These are phyloP conservation scores for Neurospora sp. DNA, from an alignment of 2,329 filamentous ascomycete species.

Conservation along the genomic window DNA sequence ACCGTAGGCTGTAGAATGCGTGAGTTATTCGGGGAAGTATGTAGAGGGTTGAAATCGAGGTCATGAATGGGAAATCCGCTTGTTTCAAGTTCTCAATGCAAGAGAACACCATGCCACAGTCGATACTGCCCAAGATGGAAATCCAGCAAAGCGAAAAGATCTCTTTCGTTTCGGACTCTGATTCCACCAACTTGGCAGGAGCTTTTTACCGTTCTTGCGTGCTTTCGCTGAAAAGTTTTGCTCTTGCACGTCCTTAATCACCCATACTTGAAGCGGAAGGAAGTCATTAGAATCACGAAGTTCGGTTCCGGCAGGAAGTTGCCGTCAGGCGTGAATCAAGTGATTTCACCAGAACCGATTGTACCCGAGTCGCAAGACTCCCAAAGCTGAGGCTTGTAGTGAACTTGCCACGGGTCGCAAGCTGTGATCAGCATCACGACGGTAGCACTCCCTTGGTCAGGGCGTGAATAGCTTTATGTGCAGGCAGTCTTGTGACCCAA, in stretches of 20 bases:
- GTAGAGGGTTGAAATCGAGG: no score
- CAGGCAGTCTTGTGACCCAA: background rate
- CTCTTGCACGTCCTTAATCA: background rate
- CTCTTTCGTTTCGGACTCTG: no score
- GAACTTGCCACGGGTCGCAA: background rate
- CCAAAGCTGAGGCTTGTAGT: background rate
- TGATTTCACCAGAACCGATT: background rate
- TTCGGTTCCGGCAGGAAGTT: background rate
- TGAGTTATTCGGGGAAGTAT: background rate
- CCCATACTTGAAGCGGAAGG: background rate
- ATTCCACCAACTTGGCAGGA: no score
- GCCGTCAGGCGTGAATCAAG: background rate
- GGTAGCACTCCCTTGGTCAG: background rate
- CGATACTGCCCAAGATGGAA: no score
- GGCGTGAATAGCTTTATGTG: background rate
- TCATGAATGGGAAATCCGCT: no score
- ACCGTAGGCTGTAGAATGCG: background rate
- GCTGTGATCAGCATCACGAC: background rate
- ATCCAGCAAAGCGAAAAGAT: no score
- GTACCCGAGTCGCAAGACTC: background rate
- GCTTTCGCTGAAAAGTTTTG: background rate
- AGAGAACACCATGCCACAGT: no score
- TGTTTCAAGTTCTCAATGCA: no score
- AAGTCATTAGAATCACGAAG: background rate
- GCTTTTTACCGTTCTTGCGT: no score